Conservation (phyloP, 2,329 filamentous ascomycete genomes). For the Metarhizium rileyi region DNA sequence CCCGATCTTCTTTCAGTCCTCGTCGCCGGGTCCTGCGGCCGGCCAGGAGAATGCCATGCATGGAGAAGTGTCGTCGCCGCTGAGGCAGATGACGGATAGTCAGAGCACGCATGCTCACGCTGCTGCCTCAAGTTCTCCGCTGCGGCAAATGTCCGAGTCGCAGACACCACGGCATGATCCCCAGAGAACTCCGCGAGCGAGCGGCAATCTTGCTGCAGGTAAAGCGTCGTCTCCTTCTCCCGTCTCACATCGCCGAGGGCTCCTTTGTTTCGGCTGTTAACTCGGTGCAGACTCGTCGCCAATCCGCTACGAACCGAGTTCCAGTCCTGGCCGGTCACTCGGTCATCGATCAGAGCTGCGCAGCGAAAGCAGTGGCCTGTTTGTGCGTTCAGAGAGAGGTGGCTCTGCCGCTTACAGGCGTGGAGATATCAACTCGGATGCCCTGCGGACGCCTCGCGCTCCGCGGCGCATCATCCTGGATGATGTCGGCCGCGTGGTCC, state of each 20-base stretch:
- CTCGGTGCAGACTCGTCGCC: conserved; percentile 69
- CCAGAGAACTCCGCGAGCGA: conserved; percentile 63
- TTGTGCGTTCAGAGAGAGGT: conserved; percentile 56
- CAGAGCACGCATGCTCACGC: conserved; percentile 36
- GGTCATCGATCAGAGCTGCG: conserved; percentile 60
- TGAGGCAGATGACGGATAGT: conserved; percentile 47
- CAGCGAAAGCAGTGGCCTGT: conserved; percentile 80
- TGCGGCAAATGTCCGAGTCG: conserved; percentile 49
- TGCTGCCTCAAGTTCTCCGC: conserved; percentile 45
- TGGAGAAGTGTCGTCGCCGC: conserved; percentile 39
- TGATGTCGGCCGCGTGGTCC: conserved; percentile 46
- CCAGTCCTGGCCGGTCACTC: conserved; percentile 63
- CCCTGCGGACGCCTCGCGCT: conserved; percentile 45
- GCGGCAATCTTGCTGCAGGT: conserved; percentile 53
- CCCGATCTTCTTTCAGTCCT: conserved; percentile 65
- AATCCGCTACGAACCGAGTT: conserved; percentile 82
- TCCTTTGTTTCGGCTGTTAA: conserved; percentile 7
- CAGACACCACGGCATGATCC: conserved; percentile 40
- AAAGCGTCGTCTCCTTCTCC: conserved; percentile 15
- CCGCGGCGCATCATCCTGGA: conserved; percentile 49
- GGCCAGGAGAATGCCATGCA: conserved; percentile 19
- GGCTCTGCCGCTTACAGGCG: conserved; percentile 49
- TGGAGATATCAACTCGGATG: conserved; percentile 80
- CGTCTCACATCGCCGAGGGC: background rate
- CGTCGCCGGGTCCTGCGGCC: conserved; percentile 20